Evolutionary conservation across 352 stramenopile species (phyloP), one percentile per base, ranked within the genome.

Genomic region (Phytophthora europaea): DNA sequence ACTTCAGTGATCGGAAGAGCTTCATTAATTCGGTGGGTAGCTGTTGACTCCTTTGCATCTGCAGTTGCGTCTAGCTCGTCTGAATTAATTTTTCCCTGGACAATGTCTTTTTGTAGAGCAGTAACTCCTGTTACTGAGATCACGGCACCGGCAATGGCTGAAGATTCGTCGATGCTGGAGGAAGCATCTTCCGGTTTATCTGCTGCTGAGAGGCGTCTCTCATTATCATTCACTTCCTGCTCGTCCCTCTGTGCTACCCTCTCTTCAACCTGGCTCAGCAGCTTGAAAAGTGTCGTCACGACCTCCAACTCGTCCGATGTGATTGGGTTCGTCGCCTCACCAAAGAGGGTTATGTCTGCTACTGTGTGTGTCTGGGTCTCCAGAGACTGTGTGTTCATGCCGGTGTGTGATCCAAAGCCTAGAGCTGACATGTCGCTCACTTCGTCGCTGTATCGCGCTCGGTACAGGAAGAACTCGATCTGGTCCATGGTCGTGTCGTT

Each of bases 391-490:
- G 63, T 68, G 51, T 76, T 72, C 63, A 68, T 76, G 40, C 63
- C 63, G 33, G 8, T 57, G 50, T 76, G 69, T 67, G 48, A 36
- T 58, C 63, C 61, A 20, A 22, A 76, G 23, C 69, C 69, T 18
- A 72, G 12, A 36, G 63, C 63, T 16, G 36, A 55, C 40, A 72
- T 52, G 31, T 57, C 69, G 51, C 26, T 51, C 34, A 68, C 50
- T 45, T 72, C 51, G 18, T 76, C 63, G n/a, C 67, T 73, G 50
- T 72, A 76, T 43, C 62, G 72, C 5, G 52, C 33, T 4, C 69
- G 69, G 51, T 68, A 38, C 8, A 72, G 12, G 51, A 52, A 72
- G n/a, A 60, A 57, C 56, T 76, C 69, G 20, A 50, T 28, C 23
- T 23, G 18, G 43, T 72, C 38, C 62, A 65, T 76, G 4, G 28